Conservation (phyloP, 192 early-diverging fungal species). For the Coemansia sp. region DNA sequence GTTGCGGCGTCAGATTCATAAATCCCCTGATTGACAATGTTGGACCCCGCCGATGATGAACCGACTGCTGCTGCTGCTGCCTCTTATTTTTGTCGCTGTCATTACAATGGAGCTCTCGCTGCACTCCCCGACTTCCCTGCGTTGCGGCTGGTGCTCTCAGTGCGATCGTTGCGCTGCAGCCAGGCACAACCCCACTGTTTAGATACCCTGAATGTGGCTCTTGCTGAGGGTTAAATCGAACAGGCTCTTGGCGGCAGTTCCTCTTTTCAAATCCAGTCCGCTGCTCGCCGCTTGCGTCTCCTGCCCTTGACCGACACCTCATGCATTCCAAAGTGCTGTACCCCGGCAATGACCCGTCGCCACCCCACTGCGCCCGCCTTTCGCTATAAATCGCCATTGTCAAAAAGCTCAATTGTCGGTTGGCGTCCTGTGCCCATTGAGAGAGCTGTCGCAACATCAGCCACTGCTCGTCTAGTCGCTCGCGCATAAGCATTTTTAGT, state of each 20-base stretch:
- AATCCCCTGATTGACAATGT: conserved; percentile 25
- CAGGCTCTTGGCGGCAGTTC: conserved; percentile 14
- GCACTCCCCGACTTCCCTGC: neutral
- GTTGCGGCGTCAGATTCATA: conserved; percentile 21
- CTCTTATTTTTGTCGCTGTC: neutral
- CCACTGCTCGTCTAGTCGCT: conserved; percentile 53
- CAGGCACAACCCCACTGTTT: neutral
- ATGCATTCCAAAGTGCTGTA: neutral
- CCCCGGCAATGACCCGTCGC: neutral
- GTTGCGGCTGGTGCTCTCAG: conserved; percentile 16
- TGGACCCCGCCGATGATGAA: conserved; percentile 9
- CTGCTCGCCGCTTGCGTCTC: neutral
- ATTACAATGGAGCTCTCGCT: neutral
- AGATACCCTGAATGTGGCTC: neutral
- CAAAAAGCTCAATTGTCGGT: conserved; percentile 31
- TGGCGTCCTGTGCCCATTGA: conserved; percentile 38
- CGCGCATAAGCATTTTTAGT: conserved; percentile 26
- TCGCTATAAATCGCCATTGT: conserved; percentile 20
- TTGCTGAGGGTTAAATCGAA: conserved; percentile 31
- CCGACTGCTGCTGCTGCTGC: neutral
- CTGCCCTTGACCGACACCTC: neutral
- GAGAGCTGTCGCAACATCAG: conserved; percentile 38
- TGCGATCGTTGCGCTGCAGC: conserved; percentile 23
- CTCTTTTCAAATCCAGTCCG: neutral
- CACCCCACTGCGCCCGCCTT: neutral